Percentiles rank a stretch among this genome's conserved stretches.
These are phyloP conservation scores for Globisporangium acanthophoron DNA, from an alignment of 352 stramenopile genomes.

Conservation along the genomic window DNA sequence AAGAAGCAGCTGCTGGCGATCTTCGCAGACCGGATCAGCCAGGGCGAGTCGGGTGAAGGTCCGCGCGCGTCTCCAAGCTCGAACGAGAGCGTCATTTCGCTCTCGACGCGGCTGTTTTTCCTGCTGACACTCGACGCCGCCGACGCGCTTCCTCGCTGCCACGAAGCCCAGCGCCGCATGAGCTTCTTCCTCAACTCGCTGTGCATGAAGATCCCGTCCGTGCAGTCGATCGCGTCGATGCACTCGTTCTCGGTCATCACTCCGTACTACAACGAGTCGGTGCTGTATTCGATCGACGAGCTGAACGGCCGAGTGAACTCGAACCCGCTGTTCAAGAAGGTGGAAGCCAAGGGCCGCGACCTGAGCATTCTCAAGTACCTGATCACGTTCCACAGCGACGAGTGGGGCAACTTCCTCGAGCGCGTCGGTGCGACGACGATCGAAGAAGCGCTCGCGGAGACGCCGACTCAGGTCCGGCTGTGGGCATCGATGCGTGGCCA, in stretches of 20 bases:
- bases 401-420: conserved; percentile 88
- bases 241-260: conserved; percentile 86
- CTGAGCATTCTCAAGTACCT: conserved; percentile 88
- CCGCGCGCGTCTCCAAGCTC: conserved; percentile 52
- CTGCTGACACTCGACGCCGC: conserved; percentile 80
- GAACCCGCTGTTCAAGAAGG: conserved; percentile 83
- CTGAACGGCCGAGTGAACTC: conserved; percentile 76
- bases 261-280: conserved; percentile 87
- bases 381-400: conserved; percentile 83
- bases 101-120: conserved; percentile 78
- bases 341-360: conserved; percentile 78
- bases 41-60: conserved; percentile 38
- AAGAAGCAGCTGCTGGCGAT: conserved; percentile 73
- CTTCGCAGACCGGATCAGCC: conserved; percentile 65
- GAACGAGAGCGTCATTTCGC: conserved; percentile 75
- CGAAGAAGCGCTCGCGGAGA: conserved; percentile 75
- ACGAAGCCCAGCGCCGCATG: conserved; percentile 84
- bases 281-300: conserved; percentile 82
- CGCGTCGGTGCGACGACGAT: conserved; percentile 69
- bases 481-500: conserved; percentile 87
- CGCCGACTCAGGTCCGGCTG: conserved; percentile 75
- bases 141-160: conserved; percentile 75
- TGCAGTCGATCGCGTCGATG: conserved; percentile 82
- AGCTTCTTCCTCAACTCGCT: conserved; percentile 88
- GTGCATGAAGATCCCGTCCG: conserved; percentile 84